Percentiles rank a stretch among this genome's conserved stretches.
phyloP scores from a whole-genome alignment of 2,329 filamentous ascomycete genomes.

The Penicillium hesseltinei region DNA sequence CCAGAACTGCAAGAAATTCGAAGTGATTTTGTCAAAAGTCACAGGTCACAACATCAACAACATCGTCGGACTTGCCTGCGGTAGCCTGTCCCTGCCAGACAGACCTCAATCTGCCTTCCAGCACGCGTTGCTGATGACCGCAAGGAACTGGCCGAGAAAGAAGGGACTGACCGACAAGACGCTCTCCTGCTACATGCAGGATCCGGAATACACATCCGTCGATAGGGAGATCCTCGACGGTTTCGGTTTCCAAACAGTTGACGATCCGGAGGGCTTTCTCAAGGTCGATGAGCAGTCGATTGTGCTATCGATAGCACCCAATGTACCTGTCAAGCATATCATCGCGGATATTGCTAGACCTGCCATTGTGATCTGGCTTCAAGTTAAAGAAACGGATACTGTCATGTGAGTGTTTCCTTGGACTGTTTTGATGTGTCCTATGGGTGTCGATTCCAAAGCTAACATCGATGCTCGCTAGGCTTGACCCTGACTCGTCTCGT shows the following conservation, averaged over 20 bases:
- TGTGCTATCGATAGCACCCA: constrained; percentile 36
- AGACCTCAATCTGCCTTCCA: constrained; percentile 14
- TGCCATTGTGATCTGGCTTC: constrained; percentile 31
- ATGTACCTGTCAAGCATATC: constrained; percentile 39
- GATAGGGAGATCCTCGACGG: constrained; percentile 19
- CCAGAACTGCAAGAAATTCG: constrained; percentile 16
- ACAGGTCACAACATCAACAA: constrained; percentile 18
- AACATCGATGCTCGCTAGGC: constrained; percentile 6
- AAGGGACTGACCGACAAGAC: background rate
- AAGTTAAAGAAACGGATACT: constrained; percentile 9
- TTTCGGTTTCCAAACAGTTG: constrained; percentile 23
- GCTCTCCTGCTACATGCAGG: constrained; percentile 26
- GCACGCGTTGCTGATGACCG: constrained; percentile 27
- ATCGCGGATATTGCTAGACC: constrained; percentile 42
- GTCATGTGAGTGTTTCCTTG: background rate
- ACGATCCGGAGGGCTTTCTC: constrained; percentile 37
- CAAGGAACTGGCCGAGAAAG: constrained; percentile 14
- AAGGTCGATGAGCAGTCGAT: constrained; percentile 39
- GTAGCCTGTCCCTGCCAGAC: constrained; percentile 11
- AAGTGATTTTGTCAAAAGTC: constrained; percentile 9
- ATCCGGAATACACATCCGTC: constrained; percentile 25
- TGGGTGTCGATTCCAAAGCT: background rate
- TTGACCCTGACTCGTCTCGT: constrained; percentile 23
- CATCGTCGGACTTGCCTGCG: constrained; percentile 28
- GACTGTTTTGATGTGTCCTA: too few relatives aligned